These are phyloP conservation scores for Pichia occidentalis DNA, from an alignment of 805 yeast species.

Conservation along the genomic window DNA sequence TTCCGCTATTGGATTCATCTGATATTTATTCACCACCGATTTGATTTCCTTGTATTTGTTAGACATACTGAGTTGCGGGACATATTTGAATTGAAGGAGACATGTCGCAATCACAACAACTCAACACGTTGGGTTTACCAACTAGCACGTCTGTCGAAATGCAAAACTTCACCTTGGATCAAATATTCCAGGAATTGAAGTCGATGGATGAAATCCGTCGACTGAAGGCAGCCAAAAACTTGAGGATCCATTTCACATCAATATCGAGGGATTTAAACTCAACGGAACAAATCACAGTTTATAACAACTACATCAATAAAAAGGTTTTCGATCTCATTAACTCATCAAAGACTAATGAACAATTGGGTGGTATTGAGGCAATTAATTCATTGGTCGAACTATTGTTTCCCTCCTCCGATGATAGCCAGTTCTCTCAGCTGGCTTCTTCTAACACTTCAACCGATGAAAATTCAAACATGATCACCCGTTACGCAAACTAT, in stretches of 20 bases:
- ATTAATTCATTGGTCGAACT: constrained; percentile 81
- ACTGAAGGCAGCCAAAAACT: constrained; percentile 57
- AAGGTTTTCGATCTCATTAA: constrained; percentile 80
- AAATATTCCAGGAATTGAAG: constrained; percentile 46
- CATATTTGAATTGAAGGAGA: neutral
- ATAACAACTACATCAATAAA: constrained; percentile 80
- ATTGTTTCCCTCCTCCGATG: constrained; percentile 54
- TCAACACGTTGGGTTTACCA: constrained; percentile 4
- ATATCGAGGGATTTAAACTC: constrained; percentile 70
- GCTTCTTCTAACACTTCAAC: constrained; percentile 29
- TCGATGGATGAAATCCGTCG: constrained; percentile 38
- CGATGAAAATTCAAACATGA: constrained; percentile 80
- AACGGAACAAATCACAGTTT: constrained; percentile 72
- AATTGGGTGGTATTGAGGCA: constrained; percentile 87
- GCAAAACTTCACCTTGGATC: constrained; percentile 37
- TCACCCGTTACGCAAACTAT: constrained; percentile 87
- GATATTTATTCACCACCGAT: no score
- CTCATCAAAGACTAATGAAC: constrained; percentile 61
- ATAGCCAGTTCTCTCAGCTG: constrained; percentile 27
- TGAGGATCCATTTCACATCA: constrained; percentile 61
- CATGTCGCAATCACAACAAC: constrained; percentile 11
- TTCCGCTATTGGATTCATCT: no score
- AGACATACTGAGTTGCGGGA: no score
- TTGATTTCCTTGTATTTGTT: no score
- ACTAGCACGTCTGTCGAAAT: constrained; percentile 15